Evolutionary conservation across 2,329 filamentous ascomycete genomes (phyloP).

Genomic region (Diaporthe citrichinensis): DNA sequence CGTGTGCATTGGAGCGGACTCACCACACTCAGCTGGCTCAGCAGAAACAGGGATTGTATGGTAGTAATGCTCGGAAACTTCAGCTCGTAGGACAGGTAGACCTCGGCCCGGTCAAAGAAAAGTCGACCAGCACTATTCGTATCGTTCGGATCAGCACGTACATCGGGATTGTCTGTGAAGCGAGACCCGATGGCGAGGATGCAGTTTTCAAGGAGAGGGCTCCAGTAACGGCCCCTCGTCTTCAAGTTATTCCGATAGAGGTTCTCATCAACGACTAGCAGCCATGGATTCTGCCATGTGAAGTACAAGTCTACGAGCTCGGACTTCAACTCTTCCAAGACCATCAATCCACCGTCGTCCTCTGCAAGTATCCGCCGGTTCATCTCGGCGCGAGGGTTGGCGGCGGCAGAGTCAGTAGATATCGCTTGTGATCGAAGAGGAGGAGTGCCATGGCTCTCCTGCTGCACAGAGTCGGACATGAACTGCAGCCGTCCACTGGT

Average conservation of each 20-base stretch:
- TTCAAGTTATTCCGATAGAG: not conserved
- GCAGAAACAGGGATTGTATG: not conserved
- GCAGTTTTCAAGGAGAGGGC: not conserved
- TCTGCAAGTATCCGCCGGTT: not conserved
- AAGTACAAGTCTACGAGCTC: not conserved
- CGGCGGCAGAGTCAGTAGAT: not conserved
- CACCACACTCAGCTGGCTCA: not conserved
- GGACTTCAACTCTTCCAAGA: not conserved
- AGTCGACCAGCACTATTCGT: not conserved
- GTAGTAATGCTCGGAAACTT: slow-evolving; percentile 3
- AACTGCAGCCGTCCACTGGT: slow-evolving; percentile 1
- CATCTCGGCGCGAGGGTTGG: not conserved
- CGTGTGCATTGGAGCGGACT: not conserved
- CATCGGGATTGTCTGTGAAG: not conserved
- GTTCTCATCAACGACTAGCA: not conserved
- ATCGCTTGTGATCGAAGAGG: not conserved
- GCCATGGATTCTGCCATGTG: not conserved
- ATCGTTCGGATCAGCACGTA: not conserved
- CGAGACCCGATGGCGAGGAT: not conserved
- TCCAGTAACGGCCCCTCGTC: not conserved
- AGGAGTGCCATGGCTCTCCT: not conserved
- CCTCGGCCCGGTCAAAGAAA: not conserved
- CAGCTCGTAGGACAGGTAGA: not conserved
- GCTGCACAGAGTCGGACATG: not conserved
- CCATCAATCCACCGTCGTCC: not conserved